Conservation (phyloP, 331 rosid genomes). For the Stylosanthes scabra region DNA sequence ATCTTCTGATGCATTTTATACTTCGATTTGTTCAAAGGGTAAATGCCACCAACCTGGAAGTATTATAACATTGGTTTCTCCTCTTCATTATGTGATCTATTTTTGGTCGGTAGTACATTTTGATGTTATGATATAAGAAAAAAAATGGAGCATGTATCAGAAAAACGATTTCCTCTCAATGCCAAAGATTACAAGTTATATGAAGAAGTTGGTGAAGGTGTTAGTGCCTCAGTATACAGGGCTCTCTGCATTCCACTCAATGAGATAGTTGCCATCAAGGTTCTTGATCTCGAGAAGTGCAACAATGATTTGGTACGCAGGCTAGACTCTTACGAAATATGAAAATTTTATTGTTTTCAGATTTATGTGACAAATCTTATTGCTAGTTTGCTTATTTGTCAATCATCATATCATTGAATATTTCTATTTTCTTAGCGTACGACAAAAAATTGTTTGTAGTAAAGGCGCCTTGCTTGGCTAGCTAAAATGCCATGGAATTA, state of each 20-base stretch:
- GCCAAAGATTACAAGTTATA: conserved; percentile 84
- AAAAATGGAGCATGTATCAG: conserved; percentile 66
- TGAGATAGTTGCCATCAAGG: conserved; percentile 95
- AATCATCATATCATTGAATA: not conserved
- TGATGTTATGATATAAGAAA: conserved; percentile 57
- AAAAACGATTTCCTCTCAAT: conserved; percentile 75
- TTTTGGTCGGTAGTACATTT: conserved; percentile 38
- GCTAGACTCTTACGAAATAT: conserved; percentile 10
- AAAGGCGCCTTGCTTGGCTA: conserved; percentile 13
- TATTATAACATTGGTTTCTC: conserved; percentile 43
- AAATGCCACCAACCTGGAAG: conserved; percentile 60
- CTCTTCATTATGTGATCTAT: conserved; percentile 42
- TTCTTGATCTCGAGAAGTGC: conserved; percentile 96
- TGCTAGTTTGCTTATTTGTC: conserved; percentile 1
- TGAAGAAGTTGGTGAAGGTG: conserved; percentile 99
- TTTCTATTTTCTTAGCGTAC: conserved; percentile 6
- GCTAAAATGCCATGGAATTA: conserved; percentile 9
- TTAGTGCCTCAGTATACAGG: conserved; percentile 90
- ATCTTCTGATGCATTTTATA: conserved; percentile 39
- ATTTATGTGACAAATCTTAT: conserved; percentile 5
- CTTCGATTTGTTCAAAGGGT: conserved; percentile 51
- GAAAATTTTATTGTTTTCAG: not conserved
- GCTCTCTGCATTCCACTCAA: conserved; percentile 93
- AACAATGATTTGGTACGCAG: conserved; percentile 87
- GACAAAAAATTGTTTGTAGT: conserved; percentile 9